Conservation (phyloP, 2,329 filamentous ascomycete species). For the Pyricularia pennisetigena region DNA sequence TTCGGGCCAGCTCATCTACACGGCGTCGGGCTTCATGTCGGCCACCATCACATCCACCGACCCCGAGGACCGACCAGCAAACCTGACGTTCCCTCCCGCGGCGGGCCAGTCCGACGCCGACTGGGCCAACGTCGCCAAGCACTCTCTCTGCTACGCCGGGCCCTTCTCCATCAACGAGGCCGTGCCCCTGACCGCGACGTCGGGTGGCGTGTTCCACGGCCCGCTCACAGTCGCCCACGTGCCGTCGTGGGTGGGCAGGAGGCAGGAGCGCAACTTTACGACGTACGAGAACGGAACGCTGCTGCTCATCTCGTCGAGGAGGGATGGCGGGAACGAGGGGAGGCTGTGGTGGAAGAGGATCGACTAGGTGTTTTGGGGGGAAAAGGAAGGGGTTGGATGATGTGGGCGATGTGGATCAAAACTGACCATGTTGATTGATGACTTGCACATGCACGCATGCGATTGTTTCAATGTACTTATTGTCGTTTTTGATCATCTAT, state of each 20-base stretch:
- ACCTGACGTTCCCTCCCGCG: conserved; percentile 13
- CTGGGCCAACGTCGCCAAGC: conserved; percentile 17
- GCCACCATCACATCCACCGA: conserved; percentile 18
- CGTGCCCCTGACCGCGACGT: conserved; percentile 8
- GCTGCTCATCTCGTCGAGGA: conserved; percentile 2
- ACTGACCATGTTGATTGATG: neutral
- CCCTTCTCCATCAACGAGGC: conserved; percentile 14
- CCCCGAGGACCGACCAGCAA: conserved; percentile 14
- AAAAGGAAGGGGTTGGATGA: no score
- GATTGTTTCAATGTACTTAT: neutral
- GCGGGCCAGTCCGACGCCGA: conserved; percentile 15
- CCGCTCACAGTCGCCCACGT: conserved; percentile 16
- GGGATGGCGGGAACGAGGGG: conserved; percentile 2
- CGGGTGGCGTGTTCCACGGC: conserved; percentile 18
- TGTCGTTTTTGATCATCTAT: neutral
- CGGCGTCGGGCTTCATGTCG: conserved; percentile 15
- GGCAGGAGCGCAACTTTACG: conserved; percentile 13
- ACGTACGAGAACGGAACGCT: conserved; percentile 7
- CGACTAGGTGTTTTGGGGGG: neutral
- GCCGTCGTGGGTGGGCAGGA: conserved; percentile 15
- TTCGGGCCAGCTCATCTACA: conserved; percentile 17
- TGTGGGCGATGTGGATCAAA: no score
- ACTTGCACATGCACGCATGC: neutral
- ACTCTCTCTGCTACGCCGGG: conserved; percentile 17
- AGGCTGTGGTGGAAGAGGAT: conserved; percentile 1